Base-by-base conservation (phyloP, 2,329 filamentous ascomycete genomes). In the Penicillium frequentans region DNA sequence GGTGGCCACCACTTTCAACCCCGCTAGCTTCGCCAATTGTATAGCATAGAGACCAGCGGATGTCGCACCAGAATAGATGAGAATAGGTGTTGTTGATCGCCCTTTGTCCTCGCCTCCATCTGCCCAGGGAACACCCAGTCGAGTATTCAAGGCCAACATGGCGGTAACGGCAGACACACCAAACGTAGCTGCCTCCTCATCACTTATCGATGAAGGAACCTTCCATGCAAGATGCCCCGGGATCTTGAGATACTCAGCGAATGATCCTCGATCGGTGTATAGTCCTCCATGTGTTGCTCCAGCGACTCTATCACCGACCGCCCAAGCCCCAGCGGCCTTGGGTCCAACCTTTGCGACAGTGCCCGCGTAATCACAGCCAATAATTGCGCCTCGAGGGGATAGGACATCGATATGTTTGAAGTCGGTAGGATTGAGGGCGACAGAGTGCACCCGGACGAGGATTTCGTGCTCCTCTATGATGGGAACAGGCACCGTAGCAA, bases 211-310 rank as follows among this genome's bases (percentile, higher is more conserved):
- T 8, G 45, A 49, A 2, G 75, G 74, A 0, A 72, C 71, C 54
- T 71, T 72, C 26, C 60, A 68, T 1, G 73, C 64, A 1, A 76
- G 64, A 8, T 62, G 64, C 0, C 70, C 70, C 4, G 69, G 68
- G 56, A 74, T 72, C 39, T 69, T 70, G 61, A 68, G 67, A 56
- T 75, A 77, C 52, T 76, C 55, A 11, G 60, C 60, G n/a, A 64
- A 64, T 1, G 62, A 54, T 8, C 60, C 62, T 3, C 51, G 43
- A 31, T 64, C 59, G 9, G 45, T 13, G 27, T 55, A 55, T 2
- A 57, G 45, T 27, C 48, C 54, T 21, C 59, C 64, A 19, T 62
- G 59, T 3, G 52, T 52, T 3, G 51, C 55, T 10, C 64, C 62
- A 5, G 51, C 55, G 19, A 64, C 49, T 14, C 56, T 46, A 35